Conservation (phyloP, 805 yeast genomes). For the Metschnikowia lachancei region DNA sequence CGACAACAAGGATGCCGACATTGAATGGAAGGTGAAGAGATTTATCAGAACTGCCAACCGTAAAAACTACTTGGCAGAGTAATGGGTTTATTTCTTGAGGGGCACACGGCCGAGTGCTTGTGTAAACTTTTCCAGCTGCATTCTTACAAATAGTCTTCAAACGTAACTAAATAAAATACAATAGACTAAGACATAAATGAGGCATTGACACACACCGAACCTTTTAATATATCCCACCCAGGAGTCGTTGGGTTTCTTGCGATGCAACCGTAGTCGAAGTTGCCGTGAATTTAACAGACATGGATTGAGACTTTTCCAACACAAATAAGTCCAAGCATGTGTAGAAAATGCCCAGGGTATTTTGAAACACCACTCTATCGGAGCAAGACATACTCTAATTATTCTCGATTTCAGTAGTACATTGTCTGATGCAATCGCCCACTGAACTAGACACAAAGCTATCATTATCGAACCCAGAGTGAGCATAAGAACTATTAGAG, state of each 20-base stretch:
- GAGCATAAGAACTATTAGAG: conserved; percentile 11
- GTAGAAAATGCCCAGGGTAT: too few species aligned
- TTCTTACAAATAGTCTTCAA: neutral
- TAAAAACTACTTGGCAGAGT: conserved; percentile 71
- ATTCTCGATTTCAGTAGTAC: conserved; percentile 39
- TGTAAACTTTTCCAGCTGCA: neutral
- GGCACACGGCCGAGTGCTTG: neutral
- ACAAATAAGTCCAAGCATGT: too few species aligned
- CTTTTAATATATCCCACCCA: neutral
- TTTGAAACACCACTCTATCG: too few species aligned
- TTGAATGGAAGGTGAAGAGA: conserved; percentile 94
- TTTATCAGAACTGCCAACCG: conserved; percentile 94
- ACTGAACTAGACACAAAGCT: conserved; percentile 38
- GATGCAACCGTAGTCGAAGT: neutral
- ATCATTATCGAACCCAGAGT: conserved; percentile 28
- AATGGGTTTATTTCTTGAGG: conserved; percentile 2
- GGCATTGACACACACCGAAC: conserved; percentile 1
- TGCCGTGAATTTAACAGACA: neutral
- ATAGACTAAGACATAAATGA: conserved; percentile 4
- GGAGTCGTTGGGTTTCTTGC: neutral
- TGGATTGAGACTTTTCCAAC: too few species aligned
- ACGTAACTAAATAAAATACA: conserved; percentile 9
- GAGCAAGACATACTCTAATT: conserved; percentile 8
- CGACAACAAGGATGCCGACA: conserved; percentile 94
- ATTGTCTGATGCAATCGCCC: conserved; percentile 41